Percentiles rank a stretch among this genome's conserved stretches.
Evolutionary conservation across 345 rosid genomes (phyloP).

Genomic region (Bretschneidera sinensis): DNA sequence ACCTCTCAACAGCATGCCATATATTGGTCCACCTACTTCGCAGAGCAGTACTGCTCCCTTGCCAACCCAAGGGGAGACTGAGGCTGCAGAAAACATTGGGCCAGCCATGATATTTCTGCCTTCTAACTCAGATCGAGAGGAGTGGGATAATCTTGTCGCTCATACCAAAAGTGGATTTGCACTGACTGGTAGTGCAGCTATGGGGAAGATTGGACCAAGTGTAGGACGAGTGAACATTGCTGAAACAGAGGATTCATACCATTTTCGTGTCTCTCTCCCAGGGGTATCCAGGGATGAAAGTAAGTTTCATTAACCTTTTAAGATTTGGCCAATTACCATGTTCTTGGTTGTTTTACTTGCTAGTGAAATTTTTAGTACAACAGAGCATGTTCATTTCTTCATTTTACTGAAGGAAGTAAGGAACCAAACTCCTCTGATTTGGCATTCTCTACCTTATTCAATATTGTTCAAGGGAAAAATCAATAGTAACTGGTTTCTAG

Average conservation of each 20-base stretch:
- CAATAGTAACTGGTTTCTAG: not conserved
- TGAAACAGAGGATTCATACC: slow-evolving; percentile 56
- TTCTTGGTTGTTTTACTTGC: not conserved
- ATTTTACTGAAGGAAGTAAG: not conserved
- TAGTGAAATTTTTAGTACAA: not conserved
- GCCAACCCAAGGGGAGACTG: slow-evolving; percentile 15
- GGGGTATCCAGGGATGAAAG: slow-evolving; percentile 69
- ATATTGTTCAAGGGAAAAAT: not conserved
- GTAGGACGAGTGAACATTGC: slow-evolving; percentile 57
- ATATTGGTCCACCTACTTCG: slow-evolving; percentile 40
- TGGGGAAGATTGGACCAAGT: slow-evolving; percentile 52
- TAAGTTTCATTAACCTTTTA: slow-evolving; percentile 26
- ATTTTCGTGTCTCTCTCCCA: slow-evolving; percentile 61
- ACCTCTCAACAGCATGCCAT: slow-evolving; percentile 69
- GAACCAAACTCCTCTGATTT: not conserved
- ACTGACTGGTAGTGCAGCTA: slow-evolving; percentile 63
- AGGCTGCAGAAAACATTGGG: slow-evolving; percentile 27
- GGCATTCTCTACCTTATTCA: not conserved
- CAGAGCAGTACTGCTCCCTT: slow-evolving; percentile 12
- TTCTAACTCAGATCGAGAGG: slow-evolving; percentile 36
- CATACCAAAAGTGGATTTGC: slow-evolving; percentile 46
- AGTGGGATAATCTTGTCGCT: slow-evolving; percentile 29
- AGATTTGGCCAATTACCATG: not conserved
- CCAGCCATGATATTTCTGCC: slow-evolving; percentile 53
- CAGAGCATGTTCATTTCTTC: too few species aligned